Base-by-base conservation (phyloP, 257 asterid species). In the Echites panduratus region DNA sequence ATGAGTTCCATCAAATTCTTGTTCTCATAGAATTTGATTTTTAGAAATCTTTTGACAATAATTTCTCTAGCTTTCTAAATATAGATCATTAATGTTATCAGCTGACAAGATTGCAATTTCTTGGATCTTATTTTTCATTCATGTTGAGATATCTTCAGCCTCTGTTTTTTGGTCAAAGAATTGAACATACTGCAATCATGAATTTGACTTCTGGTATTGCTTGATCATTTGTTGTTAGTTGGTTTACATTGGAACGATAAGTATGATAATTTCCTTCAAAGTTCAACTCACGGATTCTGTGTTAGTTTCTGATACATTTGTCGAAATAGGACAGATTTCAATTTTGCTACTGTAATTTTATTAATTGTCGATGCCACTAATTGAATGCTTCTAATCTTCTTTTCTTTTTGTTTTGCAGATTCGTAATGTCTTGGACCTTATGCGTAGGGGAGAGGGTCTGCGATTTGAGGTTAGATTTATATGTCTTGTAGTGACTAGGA, bases 391-490 rank as follows among this genome's bases (percentile, higher is more conserved):
- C 48, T 57, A 16, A 71, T 41, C n/a, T 2, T n/a, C 2, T 61
- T 32, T 41, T 20, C 9, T 3, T 45, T 4, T 66, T 75, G 57
- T 50, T 76, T 35, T 86, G 89, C 96, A 91, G 95, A 89, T 95
- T 72, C 95, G 99, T 84, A 96, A 83, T 77, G 98, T 95, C 66
- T 77, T 95, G 84, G 97, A 89, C 77, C 93, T 87, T 81, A 90
- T 95, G 99, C 87, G 98, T 58, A 84, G 99, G 69, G 98, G 97
- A 41, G 99, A 95, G 78, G 89, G 88, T 70, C 81, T 89, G 82
- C 86, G 97, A 74, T 66, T 88, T n/a, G 99, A 91, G 97, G 99
- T 91, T 75, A 78, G 89, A 77, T 53, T 76, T 71, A 70, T 75
- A 54, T 26, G 29, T 63, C 7, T 77, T 68, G 6, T 54, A 57